phyloP scores from a whole-genome alignment of 345 rosid genomes.

The Psidium friedrichsthalianum region DNA sequence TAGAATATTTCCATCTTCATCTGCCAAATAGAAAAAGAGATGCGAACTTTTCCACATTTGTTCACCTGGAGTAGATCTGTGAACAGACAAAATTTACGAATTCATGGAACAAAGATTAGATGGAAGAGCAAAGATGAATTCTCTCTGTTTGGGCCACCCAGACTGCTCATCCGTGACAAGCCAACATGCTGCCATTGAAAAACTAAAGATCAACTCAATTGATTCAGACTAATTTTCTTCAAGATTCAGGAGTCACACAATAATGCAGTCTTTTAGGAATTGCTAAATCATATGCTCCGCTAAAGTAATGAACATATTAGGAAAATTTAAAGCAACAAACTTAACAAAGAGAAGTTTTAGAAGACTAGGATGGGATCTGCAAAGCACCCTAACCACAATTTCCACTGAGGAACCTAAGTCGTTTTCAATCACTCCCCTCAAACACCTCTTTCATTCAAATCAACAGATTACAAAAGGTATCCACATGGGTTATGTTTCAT shows the following conservation, averaged over 20 bases:
- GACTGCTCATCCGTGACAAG: background rate
- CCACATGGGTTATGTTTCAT: background rate
- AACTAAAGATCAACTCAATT: background rate
- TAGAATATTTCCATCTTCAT: slow-evolving; percentile 62
- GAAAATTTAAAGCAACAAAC: background rate
- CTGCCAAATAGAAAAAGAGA: slow-evolving; percentile 79
- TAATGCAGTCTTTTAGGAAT: background rate
- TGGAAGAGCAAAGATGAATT: background rate
- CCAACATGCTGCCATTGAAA: background rate
- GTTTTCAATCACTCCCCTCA: background rate
- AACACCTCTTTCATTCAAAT: background rate
- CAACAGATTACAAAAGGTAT: background rate
- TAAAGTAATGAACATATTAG: background rate
- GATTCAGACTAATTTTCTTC: background rate
- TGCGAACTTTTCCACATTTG: slow-evolving; percentile 42
- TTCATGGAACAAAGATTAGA: background rate
- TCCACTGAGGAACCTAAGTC: background rate
- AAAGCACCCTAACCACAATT: background rate
- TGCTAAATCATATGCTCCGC: background rate
- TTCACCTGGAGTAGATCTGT: slow-evolving; percentile 28
- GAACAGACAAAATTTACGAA: background rate
- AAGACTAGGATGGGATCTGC: background rate
- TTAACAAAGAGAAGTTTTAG: background rate
- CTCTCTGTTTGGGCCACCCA: background rate
- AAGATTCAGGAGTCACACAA: background rate